Evolutionary conservation across 805 yeast species (phyloP), one percentile per base, ranked within the genome.

Genomic region (Scheffersomyces amazonensis): DNA sequence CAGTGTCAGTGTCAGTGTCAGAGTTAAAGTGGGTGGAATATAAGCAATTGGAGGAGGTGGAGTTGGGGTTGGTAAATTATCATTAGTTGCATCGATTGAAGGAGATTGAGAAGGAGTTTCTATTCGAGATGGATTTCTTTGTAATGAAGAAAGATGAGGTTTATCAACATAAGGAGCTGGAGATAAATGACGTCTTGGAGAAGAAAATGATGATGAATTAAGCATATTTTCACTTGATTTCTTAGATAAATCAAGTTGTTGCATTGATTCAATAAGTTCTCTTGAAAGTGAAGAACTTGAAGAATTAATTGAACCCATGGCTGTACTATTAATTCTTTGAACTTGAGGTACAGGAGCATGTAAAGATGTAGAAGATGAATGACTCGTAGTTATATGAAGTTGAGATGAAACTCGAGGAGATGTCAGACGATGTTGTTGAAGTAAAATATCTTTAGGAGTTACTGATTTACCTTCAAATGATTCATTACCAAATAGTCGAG

Each of bases 71-170:
- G 10, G 6, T 5, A 5, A 5, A 20, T 31, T 15, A 22, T 31
- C 23, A 20, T 31, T 13, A 5, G 32, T 37, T 16, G 37, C 32
- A 33, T 21, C 15, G 48, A 37, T 27, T 15, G 30, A 27, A 13
- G 30, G 30, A 13, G 30, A 27, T 13, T n/a, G 30, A 27, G 7
- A 3, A 5, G 30, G 30, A 13, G 30, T 31, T 20, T 31, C 23
- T n/a, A 20, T 16, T 5, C 30, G 30, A 33, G 51, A 53, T 4
- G 60, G 49, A 50, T 78, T 81, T 47, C 80, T 67, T 50, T 80
- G 87, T 16, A 81, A 69, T 0, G 84, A 75, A 11, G 89, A 75
- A 53, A 81, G 60, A 16, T 83, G 83, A 1, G 77, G 72, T 41
- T 68, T 67, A 22, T 59, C 61, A 42, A 59, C 58, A 57, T 68